Base-by-base conservation (phyloP, 495 filamentous ascomycete genomes). In the Aspergillus leporis region DNA sequence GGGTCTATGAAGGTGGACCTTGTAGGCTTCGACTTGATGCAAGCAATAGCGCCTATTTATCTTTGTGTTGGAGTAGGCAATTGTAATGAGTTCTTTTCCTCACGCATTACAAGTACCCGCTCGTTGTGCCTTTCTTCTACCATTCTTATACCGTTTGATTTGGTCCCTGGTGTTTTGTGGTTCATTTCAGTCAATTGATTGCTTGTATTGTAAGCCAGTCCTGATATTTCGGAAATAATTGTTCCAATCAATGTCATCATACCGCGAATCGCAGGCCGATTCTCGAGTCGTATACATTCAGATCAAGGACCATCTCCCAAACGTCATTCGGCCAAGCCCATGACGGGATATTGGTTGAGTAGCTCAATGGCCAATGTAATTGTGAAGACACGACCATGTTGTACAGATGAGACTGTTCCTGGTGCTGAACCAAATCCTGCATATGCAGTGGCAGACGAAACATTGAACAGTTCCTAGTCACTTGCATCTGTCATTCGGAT, bases 11-110 rank as follows among this genome's bases (percentile, higher is more conserved):
- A 53, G 19, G 32, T 5, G 22, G 36, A 53, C 10, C 7, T 18
- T 51, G 48, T 16, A 45, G 32, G 18, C 23, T 38, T 30, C 48
- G 41, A 41, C 19, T 58, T 59, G 40, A 34, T 59, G 31, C 18
- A 23, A 47, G 7, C 16, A 47, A n/a, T 23, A 47, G 16, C 43
- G 19, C 2, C 10, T 3, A 9, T 47, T n/a, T n/a, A 43, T 19
- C 8, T 43, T n/a, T 18, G n/a, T 43, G 18, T 18, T 7, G 9
- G n/a, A 19, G 16, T 43, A n/a, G 40, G 40, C 12, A n/a, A 47
- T 7, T 47, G 19, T 19, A 23, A 47, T 47, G 18, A 23, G 7
- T n/a, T 47, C 19, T 47, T 23, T 45, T 38, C 13, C 3, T 38
- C 14, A 41, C n/a, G 38, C n/a, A 14, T 41, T 16, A 14, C 19